Evolutionary conservation across 345 rosid genomes (phyloP).

Genomic region (Garcia nutans): DNA sequence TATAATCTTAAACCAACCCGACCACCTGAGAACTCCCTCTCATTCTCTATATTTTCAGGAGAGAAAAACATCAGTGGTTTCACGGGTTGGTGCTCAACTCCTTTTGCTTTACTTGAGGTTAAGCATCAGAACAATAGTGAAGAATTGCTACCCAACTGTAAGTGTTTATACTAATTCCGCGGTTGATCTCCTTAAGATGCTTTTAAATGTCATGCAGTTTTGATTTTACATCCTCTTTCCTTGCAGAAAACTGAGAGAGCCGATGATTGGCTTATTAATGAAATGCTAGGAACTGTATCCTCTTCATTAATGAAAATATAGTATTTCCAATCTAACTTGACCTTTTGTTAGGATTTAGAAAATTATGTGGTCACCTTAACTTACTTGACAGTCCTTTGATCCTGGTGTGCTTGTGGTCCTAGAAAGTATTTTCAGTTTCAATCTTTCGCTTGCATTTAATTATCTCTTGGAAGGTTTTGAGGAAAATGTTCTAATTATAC

Average conservation of each 20-base stretch:
- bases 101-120: conserved; percentile 60
- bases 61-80: conserved; percentile 53
- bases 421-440: conserved; percentile 76
- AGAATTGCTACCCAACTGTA: conserved; percentile 79
- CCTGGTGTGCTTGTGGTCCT: conserved; percentile 76
- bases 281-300: conserved; percentile 98
- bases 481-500: conserved; percentile 61
- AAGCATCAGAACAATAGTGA: conserved; percentile 52
- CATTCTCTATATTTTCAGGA: conserved; percentile 39
- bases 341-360: neutral
- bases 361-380: conserved; percentile 46
- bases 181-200: conserved; percentile 3
- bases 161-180: conserved; percentile 21
- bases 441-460: conserved; percentile 81
- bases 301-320: conserved; percentile 14
- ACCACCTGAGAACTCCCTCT: neutral
- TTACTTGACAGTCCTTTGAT: conserved; percentile 57
- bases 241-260: conserved; percentile 70
- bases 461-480: conserved; percentile 58
- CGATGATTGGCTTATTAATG: conserved; percentile 66
- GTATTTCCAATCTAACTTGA: neutral
- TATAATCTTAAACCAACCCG: neutral
- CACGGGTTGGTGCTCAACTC: conserved; percentile 63
- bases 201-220: conserved; percentile 1
- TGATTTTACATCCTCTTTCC: conserved; percentile 14